These are phyloP conservation scores for Acanthamoeba healyi DNA, from an alignment of 208 protist species.

Conservation along the genomic window DNA sequence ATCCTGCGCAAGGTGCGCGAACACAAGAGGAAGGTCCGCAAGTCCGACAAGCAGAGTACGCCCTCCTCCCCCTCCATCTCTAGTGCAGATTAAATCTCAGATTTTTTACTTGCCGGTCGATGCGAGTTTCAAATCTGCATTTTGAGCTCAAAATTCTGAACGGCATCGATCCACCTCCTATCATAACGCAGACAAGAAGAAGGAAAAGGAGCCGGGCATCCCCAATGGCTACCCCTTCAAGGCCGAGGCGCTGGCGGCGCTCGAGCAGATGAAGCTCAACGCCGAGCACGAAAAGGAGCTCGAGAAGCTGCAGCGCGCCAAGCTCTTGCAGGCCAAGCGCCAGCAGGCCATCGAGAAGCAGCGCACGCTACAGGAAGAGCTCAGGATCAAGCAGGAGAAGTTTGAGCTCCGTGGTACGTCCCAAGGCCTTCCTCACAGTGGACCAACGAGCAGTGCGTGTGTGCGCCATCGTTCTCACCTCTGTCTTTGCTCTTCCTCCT, in stretches of 20 bases:
- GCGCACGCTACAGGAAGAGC: constrained; percentile 29
- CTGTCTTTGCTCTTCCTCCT: neutral
- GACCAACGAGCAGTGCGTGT: neutral
- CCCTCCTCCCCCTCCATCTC: neutral
- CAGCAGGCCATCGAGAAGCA: constrained; percentile 45
- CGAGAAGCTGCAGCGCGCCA: constrained; percentile 15
- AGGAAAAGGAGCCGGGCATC: constrained; percentile 50
- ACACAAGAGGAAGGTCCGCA: constrained; percentile 44
- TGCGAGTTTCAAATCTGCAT: neutral
- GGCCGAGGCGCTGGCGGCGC: constrained; percentile 14
- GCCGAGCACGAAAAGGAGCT: constrained; percentile 19
- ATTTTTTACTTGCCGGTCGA: no score
- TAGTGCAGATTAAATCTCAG: no score
- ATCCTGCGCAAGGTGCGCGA: constrained; percentile 53
- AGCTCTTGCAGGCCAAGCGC: constrained; percentile 3
- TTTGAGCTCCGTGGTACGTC: neutral
- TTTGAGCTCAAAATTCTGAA: no score
- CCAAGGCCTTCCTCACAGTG: neutral
- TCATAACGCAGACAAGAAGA: neutral
- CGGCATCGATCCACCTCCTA: no score
- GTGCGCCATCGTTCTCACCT: neutral
- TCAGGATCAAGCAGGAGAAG: constrained; percentile 27
- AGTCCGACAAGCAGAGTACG: neutral
- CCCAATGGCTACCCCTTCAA: constrained; percentile 52
- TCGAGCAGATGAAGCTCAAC: constrained; percentile 34